Evolutionary conservation across 179 eudicot genomes (phyloP).

Genomic region (Silene vulgaris): DNA sequence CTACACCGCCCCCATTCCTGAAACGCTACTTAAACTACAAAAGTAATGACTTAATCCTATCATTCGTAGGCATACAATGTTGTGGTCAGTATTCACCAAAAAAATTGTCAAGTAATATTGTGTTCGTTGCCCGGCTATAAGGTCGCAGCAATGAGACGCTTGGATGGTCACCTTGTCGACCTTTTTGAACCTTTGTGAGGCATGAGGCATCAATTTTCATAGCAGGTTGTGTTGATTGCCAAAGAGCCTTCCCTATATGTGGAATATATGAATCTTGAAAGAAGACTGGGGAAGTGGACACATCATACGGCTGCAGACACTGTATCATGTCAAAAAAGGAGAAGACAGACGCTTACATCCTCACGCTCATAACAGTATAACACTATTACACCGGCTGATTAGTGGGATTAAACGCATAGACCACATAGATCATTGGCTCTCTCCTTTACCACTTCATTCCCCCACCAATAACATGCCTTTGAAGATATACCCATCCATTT

Average conservation of each 20-base stretch:
- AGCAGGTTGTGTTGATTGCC: not conserved
- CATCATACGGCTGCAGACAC: constrained; percentile 66
- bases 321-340: constrained; percentile 72
- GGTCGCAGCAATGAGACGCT: constrained; percentile 76
- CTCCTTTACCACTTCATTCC: constrained; percentile 34
- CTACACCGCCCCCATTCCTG: constrained; percentile 5
- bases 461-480: constrained; percentile 40
- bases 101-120: not conserved
- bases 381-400: constrained; percentile 67
- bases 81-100: too few species aligned
- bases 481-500: constrained; percentile 21
- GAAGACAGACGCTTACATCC: constrained; percentile 56
- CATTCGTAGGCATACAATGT: constrained; percentile 1
- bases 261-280: not conserved
- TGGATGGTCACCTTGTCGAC: constrained; percentile 78
- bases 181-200: constrained; percentile 64
- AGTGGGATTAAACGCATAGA: constrained; percentile 53
- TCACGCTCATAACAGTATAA: constrained; percentile 48
- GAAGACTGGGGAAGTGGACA: constrained; percentile 20
- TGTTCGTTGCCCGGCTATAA: constrained; percentile 21
- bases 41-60: not conserved
- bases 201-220: not conserved
- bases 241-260: constrained; percentile 7
- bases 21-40: not conserved
- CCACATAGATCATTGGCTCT: constrained; percentile 46